A percentile compares a stretch with the other conserved stretches of the same genome.
Conservation (phyloP, 306 rosid species). For the Boehmeria nivea region DNA sequence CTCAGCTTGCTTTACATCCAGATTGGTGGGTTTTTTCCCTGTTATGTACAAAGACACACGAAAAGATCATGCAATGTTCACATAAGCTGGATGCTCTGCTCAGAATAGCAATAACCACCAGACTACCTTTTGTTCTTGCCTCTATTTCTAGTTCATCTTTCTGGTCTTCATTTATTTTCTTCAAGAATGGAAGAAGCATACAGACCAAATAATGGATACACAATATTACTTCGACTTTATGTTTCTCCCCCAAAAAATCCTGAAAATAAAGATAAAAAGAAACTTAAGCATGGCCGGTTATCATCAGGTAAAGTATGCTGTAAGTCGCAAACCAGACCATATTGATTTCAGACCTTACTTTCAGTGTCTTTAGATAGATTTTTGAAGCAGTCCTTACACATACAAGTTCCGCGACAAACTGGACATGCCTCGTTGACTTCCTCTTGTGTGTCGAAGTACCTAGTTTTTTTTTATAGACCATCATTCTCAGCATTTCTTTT, state of each 20-base stretch:
- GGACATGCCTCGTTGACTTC: conserved; percentile 91
- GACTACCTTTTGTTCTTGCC: conserved; percentile 58
- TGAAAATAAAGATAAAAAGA: conserved; percentile 34
- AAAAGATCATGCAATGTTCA: background rate
- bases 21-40: conserved; percentile 61
- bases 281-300: conserved; percentile 30
- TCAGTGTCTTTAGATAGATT: conserved; percentile 60
- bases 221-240: conserved; percentile 60
- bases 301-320: conserved; percentile 16
- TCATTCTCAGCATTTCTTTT: conserved; percentile 15
- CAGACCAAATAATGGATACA: conserved; percentile 79
- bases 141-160: conserved; percentile 60
- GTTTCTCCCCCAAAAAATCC: conserved; percentile 55
- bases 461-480: conserved; percentile 15
- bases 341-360: conserved; percentile 93
- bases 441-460: conserved; percentile 78
- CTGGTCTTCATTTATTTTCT: conserved; percentile 67
- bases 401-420: conserved; percentile 83
- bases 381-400: conserved; percentile 77
- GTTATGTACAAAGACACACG: conserved; percentile 21
- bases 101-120: conserved; percentile 13
- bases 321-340: conserved; percentile 24
- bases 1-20: conserved; percentile 66
- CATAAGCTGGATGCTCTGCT: conserved; percentile 18
- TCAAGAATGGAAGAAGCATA: conserved; percentile 81